These are phyloP conservation scores for Cadophora sp. DNA, from an alignment of 2,329 filamentous ascomycete genomes.

Conservation along the genomic window DNA sequence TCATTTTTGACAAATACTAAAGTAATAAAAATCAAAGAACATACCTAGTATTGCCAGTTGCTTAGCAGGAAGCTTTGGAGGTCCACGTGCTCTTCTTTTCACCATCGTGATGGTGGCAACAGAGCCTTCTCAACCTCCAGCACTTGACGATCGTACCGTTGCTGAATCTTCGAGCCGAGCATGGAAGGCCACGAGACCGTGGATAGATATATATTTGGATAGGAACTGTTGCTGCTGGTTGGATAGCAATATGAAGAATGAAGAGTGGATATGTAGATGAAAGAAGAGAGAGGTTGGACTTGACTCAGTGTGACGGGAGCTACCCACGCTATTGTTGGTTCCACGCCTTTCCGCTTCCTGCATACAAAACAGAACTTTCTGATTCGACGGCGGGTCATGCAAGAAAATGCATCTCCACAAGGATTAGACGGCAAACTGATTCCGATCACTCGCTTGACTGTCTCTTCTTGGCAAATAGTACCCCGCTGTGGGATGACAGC, in stretches of 20 bases:
- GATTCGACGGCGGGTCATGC: constrained; percentile 1
- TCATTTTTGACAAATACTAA: neutral
- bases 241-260: neutral
- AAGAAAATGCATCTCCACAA: constrained; percentile 16
- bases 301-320: constrained; percentile 3
- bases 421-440: constrained; percentile 18
- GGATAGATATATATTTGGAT: neutral
- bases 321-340: too few species aligned
- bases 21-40: constrained; percentile 39
- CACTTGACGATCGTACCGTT: constrained; percentile 27
- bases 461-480: constrained; percentile 16
- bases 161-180: constrained; percentile 18
- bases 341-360: constrained; percentile 2
- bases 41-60: constrained; percentile 82
- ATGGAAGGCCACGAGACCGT: constrained; percentile 33
- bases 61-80: constrained; percentile 73
- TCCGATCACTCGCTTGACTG: constrained; percentile 16
- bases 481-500: constrained; percentile 13
- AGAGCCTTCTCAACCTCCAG: constrained; percentile 29
- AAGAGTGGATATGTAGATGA: constrained; percentile 6
- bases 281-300: neutral
- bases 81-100: constrained; percentile 42
- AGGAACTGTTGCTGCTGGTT: neutral
- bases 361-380: constrained; percentile 4
- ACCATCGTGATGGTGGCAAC: constrained; percentile 32